These are phyloP conservation scores for Schizonepeta tenuifolia DNA, from an alignment of 257 asterid species.

Conservation along the genomic window DNA sequence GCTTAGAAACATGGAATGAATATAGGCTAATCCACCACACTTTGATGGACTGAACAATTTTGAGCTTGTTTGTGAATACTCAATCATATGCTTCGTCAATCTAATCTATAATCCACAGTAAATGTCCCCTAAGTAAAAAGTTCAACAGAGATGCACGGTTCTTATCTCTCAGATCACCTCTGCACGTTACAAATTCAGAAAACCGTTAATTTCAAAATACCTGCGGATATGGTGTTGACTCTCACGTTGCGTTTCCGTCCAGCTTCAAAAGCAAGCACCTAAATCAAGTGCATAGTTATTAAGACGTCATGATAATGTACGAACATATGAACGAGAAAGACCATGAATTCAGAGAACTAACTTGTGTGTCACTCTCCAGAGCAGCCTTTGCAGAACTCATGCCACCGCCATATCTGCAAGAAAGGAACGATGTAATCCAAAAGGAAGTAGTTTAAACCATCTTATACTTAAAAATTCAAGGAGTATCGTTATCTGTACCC, in stretches of 20 bases:
- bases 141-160: neutral
- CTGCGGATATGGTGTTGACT: slow-evolving; percentile 99
- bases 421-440: slow-evolving; percentile 16
- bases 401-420: slow-evolving; percentile 89
- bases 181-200: neutral
- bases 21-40: neutral
- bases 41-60: neutral
- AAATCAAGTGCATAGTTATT: slow-evolving; percentile 30
- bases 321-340: slow-evolving; percentile 12
- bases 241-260: slow-evolving; percentile 79
- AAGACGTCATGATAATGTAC: slow-evolving; percentile 6
- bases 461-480: neutral
- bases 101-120: neutral
- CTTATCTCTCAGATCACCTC: neutral
- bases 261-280: slow-evolving; percentile 98
- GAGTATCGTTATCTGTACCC: slow-evolving; percentile 55
- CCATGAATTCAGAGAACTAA: slow-evolving; percentile 36
- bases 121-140: neutral
- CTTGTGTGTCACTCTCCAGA: slow-evolving; percentile 91
- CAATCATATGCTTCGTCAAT: neutral
- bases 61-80: neutral
- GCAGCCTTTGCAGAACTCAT: slow-evolving; percentile 99
- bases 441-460: neutral
- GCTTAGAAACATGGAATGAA: too few relatives aligned
- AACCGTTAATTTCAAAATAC: slow-evolving; percentile 41